These are phyloP conservation scores for Aspergillus fumigatiaffinis DNA, from an alignment of 2,329 filamentous ascomycete species.

Conservation along the genomic window DNA sequence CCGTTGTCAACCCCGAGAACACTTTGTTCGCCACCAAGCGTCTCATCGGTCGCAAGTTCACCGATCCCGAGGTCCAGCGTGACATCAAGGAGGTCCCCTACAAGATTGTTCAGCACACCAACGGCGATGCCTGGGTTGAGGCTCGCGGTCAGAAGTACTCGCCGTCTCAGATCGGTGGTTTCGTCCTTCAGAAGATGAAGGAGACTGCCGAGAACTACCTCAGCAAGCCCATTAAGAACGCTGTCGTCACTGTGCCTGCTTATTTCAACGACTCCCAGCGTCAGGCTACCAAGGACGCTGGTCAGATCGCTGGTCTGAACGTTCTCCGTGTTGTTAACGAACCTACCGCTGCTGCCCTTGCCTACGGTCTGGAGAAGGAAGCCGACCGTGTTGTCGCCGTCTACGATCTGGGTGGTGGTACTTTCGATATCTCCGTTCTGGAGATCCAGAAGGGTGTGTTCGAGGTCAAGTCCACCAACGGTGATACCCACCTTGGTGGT, in stretches of 20 bases:
- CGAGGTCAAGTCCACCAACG: constrained; percentile 98
- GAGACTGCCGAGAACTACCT: constrained; percentile 95
- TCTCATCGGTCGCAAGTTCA: constrained; percentile 97
- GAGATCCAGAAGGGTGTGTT: constrained; percentile 98
- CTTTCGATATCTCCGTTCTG: constrained; percentile 97
- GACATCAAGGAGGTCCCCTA: constrained; percentile 97
- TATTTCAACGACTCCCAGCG: constrained; percentile 99
- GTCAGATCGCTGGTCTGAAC: constrained; percentile 92
- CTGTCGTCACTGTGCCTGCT: constrained; percentile 91
- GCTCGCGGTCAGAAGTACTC: constrained; percentile 94
- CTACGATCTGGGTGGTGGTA: constrained; percentile 97
- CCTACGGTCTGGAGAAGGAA: constrained; percentile 95
- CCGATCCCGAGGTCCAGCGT: constrained; percentile 86
- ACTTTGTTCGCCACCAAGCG: constrained; percentile 98
- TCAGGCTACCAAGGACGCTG: constrained; percentile 96
- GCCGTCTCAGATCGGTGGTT: constrained; percentile 96
- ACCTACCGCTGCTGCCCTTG: constrained; percentile 90
- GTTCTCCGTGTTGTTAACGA: constrained; percentile 98
- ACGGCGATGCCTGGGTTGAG: constrained; percentile 94
- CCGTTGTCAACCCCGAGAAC: constrained; percentile 97
- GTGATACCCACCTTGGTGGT: constrained; percentile 96
- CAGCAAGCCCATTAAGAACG: constrained; percentile 87
- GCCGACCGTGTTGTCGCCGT: constrained; percentile 85
- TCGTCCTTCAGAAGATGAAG: constrained; percentile 98
- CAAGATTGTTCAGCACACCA: constrained; percentile 96